Percentiles rank a stretch among this genome's conserved stretches.
phyloP scores from a whole-genome alignment of 2,329 filamentous ascomycete species.

The Pseudogymnoascus sp. region DNA sequence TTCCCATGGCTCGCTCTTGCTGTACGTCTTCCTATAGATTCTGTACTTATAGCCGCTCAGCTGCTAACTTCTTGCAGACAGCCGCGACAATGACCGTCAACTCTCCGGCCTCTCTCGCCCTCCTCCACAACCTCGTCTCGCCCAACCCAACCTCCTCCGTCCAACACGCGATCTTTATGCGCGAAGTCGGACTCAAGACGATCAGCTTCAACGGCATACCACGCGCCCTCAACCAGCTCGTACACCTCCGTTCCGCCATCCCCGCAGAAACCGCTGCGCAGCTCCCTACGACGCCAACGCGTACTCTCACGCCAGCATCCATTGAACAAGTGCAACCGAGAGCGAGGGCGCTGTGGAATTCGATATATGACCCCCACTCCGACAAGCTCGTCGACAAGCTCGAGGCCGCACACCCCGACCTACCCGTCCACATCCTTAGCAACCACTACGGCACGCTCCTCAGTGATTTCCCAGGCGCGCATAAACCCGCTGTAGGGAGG shows the following conservation, averaged over 20 bases:
- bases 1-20: slow-evolving; percentile 62
- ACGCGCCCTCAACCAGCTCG: slow-evolving; percentile 62
- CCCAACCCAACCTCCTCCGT: slow-evolving; percentile 29
- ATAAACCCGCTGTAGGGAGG: slow-evolving; percentile 50
- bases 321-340: slow-evolving; percentile 48
- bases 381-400: slow-evolving; percentile 64
- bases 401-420: slow-evolving; percentile 68
- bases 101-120: slow-evolving; percentile 65
- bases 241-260: slow-evolving; percentile 57
- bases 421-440: slow-evolving; percentile 72
- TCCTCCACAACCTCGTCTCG: slow-evolving; percentile 35
- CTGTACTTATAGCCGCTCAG: background rate
- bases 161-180: slow-evolving; percentile 61
- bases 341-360: slow-evolving; percentile 64
- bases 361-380: slow-evolving; percentile 69
- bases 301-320: slow-evolving; percentile 44
- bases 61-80: slow-evolving; percentile 42
- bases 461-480: slow-evolving; percentile 46
- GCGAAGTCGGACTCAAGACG: slow-evolving; percentile 69
- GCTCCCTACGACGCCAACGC: slow-evolving; percentile 52
- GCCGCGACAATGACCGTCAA: slow-evolving; percentile 83
- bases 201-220: slow-evolving; percentile 65
- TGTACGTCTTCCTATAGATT: background rate
- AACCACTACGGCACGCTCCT: slow-evolving; percentile 69
- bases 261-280: slow-evolving; percentile 41